Evolutionary conservation across 2,329 filamentous ascomycete species (phyloP).

Genomic region (Hyphodiscus sp.): DNA sequence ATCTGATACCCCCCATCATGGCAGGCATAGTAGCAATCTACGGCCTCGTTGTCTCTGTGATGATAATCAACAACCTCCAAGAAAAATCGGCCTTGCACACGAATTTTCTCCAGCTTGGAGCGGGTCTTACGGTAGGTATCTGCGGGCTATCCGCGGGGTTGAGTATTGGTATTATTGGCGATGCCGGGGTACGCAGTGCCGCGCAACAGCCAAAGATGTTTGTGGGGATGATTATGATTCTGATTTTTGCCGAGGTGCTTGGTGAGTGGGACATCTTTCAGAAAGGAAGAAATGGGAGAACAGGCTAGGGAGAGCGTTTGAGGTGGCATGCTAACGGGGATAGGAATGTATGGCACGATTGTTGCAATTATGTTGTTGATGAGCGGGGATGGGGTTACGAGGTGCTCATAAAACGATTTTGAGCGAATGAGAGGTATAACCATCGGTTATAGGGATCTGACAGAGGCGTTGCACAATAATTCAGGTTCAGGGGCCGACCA

Average conservation of each 20-base stretch:
- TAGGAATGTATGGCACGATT: background rate
- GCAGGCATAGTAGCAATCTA: slow-evolving; percentile 99
- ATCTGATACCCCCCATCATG: slow-evolving; percentile 99
- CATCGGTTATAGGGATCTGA: too few relatives aligned
- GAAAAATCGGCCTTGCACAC: slow-evolving; percentile 68
- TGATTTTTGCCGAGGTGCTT: slow-evolving; percentile 77
- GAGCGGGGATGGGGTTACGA: background rate
- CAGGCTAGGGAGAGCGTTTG: background rate
- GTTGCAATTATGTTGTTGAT: background rate
- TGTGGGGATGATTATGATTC: slow-evolving; percentile 72
- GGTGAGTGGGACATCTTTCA: slow-evolving; percentile 50
- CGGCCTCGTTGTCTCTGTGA: slow-evolving; percentile 76
- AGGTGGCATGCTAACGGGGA: background rate
- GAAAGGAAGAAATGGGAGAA: background rate
- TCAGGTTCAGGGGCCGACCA: too few relatives aligned
- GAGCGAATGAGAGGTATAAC: too few relatives aligned
- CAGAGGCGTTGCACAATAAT: too few relatives aligned
- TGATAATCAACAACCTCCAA: slow-evolving; percentile 69
- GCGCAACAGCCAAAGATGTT: slow-evolving; percentile 61
- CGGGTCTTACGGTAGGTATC: slow-evolving; percentile 72
- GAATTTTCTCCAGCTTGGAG: slow-evolving; percentile 75
- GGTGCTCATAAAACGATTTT: background rate
- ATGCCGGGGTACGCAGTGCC: slow-evolving; percentile 78
- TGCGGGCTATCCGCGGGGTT: slow-evolving; percentile 69
- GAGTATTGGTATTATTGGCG: slow-evolving; percentile 78